Evolutionary conservation across 2,329 filamentous ascomycete species (phyloP).

Genomic region (Fusarium annulatum): DNA sequence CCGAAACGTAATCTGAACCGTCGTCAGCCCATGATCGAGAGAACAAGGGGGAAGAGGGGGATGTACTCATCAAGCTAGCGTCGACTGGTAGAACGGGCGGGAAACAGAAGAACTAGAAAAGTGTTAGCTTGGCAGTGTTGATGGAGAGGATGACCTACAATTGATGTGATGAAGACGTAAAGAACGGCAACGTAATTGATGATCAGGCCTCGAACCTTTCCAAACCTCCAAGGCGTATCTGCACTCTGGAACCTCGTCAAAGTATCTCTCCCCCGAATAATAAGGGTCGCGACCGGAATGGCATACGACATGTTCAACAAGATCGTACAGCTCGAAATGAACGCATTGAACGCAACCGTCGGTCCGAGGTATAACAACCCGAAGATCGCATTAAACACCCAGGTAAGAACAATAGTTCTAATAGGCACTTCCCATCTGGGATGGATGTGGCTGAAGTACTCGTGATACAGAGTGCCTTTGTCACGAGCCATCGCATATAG

Average conservation of each 20-base stretch:
- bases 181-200: slow-evolving; percentile 30
- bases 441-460: slow-evolving; percentile 30
- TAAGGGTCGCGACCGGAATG: slow-evolving; percentile 24
- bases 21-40: neutral
- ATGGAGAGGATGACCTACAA: neutral
- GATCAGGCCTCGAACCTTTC: slow-evolving; percentile 4
- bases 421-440: slow-evolving; percentile 28
- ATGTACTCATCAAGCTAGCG: slow-evolving; percentile 34
- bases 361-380: slow-evolving; percentile 33
- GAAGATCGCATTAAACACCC: slow-evolving; percentile 33
- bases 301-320: slow-evolving; percentile 37
- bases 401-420: slow-evolving; percentile 16
- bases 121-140: neutral
- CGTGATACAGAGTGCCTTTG: slow-evolving; percentile 24
- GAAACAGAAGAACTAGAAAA: slow-evolving; percentile 36
- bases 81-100: slow-evolving; percentile 27
- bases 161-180: slow-evolving; percentile 33
- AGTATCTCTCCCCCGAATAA: slow-evolving; percentile 12
- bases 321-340: slow-evolving; percentile 35
- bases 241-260: neutral
- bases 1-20: slow-evolving; percentile 50
- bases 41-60: fast-evolving
- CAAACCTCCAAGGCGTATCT: slow-evolving; percentile 27
- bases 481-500: slow-evolving; percentile 50
- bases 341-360: slow-evolving; percentile 35